A percentile compares a stretch with the other conserved stretches of the same genome.
Conservation (phyloP, 2,329 filamentous ascomycete species). For the Lachnellula occidentalis region DNA sequence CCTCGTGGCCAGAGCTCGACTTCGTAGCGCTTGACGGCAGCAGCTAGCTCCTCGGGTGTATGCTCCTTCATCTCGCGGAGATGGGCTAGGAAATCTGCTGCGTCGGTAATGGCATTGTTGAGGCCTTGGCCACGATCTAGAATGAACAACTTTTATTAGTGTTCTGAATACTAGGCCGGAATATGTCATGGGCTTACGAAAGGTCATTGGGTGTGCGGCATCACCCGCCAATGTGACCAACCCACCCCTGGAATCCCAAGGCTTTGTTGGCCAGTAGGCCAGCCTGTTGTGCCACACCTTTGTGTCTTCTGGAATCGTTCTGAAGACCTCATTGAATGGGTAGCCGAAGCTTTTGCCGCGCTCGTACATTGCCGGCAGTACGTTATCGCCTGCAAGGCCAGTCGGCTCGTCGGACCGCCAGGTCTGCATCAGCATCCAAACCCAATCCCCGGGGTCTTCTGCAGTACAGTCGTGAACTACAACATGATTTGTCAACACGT, state of each 20-base stretch:
- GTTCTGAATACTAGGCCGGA: background rate
- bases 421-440: slow-evolving; percentile 23
- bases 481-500: background rate
- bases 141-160: slow-evolving; percentile 9
- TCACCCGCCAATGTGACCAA: slow-evolving; percentile 47
- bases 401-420: slow-evolving; percentile 17
- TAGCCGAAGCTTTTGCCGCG: slow-evolving; percentile 12
- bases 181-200: slow-evolving; percentile 11
- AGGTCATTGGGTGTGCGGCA: slow-evolving; percentile 53
- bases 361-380: slow-evolving; percentile 11
- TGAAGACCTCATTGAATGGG: slow-evolving; percentile 29
- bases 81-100: slow-evolving; percentile 16
- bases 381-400: slow-evolving; percentile 7
- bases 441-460: slow-evolving; percentile 20
- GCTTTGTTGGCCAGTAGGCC: slow-evolving; percentile 32
- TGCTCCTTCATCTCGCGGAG: slow-evolving; percentile 21
- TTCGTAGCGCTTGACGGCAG: slow-evolving; percentile 36
- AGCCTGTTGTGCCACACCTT: slow-evolving; percentile 13
- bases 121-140: slow-evolving; percentile 41
- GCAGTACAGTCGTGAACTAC: slow-evolving; percentile 34
- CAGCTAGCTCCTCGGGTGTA: slow-evolving; percentile 27
- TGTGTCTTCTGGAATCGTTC: slow-evolving; percentile 16
- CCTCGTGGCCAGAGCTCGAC: slow-evolving; percentile 39
- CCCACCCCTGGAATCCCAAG: slow-evolving; percentile 40
- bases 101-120: slow-evolving; percentile 42